Percentiles rank a stretch among this genome's conserved stretches.
These are phyloP conservation scores for Plantago coronopus DNA, from an alignment of 305 asterid genomes.

Conservation along the genomic window DNA sequence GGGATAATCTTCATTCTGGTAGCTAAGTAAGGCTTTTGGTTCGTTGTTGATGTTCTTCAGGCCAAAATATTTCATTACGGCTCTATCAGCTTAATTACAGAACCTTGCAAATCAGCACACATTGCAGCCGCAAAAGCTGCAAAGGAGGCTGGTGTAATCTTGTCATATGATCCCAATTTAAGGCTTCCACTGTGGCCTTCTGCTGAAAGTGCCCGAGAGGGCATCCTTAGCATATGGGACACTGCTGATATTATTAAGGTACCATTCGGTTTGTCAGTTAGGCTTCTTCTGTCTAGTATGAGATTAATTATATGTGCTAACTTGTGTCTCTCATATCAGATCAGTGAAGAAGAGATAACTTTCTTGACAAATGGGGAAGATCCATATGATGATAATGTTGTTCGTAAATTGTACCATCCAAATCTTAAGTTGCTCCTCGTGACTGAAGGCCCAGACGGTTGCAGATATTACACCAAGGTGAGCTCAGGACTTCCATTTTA, in stretches of 20 bases:
- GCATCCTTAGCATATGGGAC: constrained; percentile 94
- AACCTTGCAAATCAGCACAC: constrained; percentile 95
- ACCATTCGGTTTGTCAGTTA: constrained; percentile 13
- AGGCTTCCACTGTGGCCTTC: constrained; percentile 98
- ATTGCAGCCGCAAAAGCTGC: constrained; percentile 84
- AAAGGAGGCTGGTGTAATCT: constrained; percentile 81
- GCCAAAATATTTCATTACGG: constrained; percentile 95
- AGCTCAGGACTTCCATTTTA: constrained; percentile 4
- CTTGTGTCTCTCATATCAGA: constrained; percentile 37
- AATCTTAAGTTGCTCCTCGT: constrained; percentile 83
- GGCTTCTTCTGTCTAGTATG: constrained; percentile 1
- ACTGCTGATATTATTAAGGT: constrained; percentile 94
- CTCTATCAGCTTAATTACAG: constrained; percentile 93
- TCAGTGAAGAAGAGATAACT: constrained; percentile 87
- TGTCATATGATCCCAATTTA: constrained; percentile 95
- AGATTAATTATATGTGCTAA: background rate
- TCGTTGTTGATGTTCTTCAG: constrained; percentile 33
- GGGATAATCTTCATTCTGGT: background rate
- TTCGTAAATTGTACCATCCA: constrained; percentile 76
- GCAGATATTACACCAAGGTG: constrained; percentile 96
- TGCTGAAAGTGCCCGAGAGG: constrained; percentile 90
- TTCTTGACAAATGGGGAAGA: constrained; percentile 91
- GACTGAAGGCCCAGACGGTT: constrained; percentile 94
- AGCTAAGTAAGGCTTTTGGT: constrained; percentile 9
- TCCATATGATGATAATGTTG: constrained; percentile 82